Conservation (phyloP, 202 grass and related monocot genomes). For the Schoenoplectus tabernaemontani region DNA sequence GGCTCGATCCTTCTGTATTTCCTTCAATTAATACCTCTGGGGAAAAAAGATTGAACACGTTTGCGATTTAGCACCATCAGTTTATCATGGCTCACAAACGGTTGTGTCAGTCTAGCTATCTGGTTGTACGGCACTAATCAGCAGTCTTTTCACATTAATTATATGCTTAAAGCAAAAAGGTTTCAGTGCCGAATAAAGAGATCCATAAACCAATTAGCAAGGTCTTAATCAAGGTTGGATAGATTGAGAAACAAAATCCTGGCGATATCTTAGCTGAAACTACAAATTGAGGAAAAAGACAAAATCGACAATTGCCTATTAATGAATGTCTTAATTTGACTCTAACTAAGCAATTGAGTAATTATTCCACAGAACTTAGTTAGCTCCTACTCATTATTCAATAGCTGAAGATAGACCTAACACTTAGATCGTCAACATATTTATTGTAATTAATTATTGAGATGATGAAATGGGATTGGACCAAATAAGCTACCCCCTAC, state of each 20-base stretch:
- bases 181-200: neutral
- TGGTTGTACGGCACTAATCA: neutral
- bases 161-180: neutral
- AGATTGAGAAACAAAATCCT: constrained; percentile 21
- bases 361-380: neutral
- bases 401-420: constrained; percentile 8
- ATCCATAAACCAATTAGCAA: neutral
- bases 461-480: neutral
- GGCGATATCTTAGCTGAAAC: constrained; percentile 16
- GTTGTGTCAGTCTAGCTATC: constrained; percentile 4
- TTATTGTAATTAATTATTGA: constrained; percentile 3
- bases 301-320: constrained; percentile 13
- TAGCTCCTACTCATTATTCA: neutral
- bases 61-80: neutral
- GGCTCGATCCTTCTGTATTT: too few relatives aligned
- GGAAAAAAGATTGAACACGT: neutral
- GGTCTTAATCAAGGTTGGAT: constrained; percentile 26
- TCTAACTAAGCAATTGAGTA: constrained; percentile 9
- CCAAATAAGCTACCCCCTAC: constrained; percentile 16
- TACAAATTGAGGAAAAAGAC: constrained; percentile 13
- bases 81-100: neutral
- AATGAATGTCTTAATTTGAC: constrained; percentile 12
- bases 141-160: neutral
- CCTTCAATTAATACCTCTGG: too few relatives aligned
- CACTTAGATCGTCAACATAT: constrained; percentile 24